Base-by-base conservation (phyloP, 495 filamentous ascomycete genomes). In the Rhypophila decipiens region DNA sequence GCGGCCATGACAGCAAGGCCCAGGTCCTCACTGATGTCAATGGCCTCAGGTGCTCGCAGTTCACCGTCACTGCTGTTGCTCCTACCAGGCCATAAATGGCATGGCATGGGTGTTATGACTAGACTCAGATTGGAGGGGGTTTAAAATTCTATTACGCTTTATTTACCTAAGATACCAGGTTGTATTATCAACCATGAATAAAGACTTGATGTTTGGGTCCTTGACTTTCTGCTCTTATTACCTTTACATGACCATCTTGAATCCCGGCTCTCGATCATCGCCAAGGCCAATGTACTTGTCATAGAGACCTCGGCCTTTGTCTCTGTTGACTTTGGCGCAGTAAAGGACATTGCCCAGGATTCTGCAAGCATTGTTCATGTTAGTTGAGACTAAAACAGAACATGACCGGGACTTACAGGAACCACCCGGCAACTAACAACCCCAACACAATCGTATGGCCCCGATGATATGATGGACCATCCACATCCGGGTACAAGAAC, bases 261-360 rank as follows among this genome's bases (percentile, higher is more conserved):
- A 86, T 1, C 66, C 60, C 3, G 82, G 82, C 42, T 86, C 76
- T 34, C 82, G 69, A 50, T 86, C 82, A 58, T 86, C 82, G 15
- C 74, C 76, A 44, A 59, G 78, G 5, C 76, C 79, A 31, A 60
- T 63, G 49, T 74, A 84, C 51, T 76, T 59, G 33, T 77, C 74
- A 52, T 84, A 80, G 46, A 82, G 83, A 9, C 81, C 81, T 5
- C 59, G 68, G n/a, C 59, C 67, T 66, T 84, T 86, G 52, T 83
- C 80, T 4, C 69, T 63, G 53, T 86, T 86, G 21, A 84, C 67
- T 59, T 84, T 86, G 44, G 65, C 65, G 55, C 80, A 83, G 58
- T 79, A 82, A 1, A 83, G 56, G n/a, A 84, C 75, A 57, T 84
- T 86, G 40, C 64, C 57, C 4, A 80, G 56, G 42, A 86, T 71